A percentile compares a stretch with the other conserved stretches of the same genome.
Evolutionary conservation across 2,329 filamentous ascomycete species (phyloP).

Genomic region (Talaromyces sp.): DNA sequence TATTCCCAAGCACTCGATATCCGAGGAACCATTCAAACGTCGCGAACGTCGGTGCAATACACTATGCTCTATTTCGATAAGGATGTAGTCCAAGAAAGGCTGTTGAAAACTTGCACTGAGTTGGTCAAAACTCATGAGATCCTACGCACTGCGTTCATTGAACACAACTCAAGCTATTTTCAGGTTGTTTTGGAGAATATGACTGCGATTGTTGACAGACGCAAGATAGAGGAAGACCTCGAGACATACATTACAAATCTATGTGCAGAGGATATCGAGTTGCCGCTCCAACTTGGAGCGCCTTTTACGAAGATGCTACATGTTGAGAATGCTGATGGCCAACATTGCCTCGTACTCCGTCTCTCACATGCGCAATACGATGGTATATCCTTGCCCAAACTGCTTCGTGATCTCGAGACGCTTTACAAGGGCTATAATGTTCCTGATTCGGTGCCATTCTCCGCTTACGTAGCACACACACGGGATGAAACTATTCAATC

Average conservation of each 20-base stretch:
- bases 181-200: constrained; percentile 55
- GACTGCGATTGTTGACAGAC: constrained; percentile 28
- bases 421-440: constrained; percentile 40
- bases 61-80: constrained; percentile 38
- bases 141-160: constrained; percentile 61
- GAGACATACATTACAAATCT: not conserved
- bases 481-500: not conserved
- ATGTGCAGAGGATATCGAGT: not conserved
- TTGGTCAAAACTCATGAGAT: constrained; percentile 59
- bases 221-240: not conserved
- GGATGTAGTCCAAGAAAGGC: constrained; percentile 44
- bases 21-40: constrained; percentile 53
- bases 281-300: not conserved
- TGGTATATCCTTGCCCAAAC: constrained; percentile 58
- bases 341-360: constrained; percentile 48
- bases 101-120: constrained; percentile 41
- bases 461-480: not conserved
- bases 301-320: not conserved
- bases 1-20: constrained; percentile 59
- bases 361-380: constrained; percentile 66
- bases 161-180: constrained; percentile 46
- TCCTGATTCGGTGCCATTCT: not conserved
- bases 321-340: constrained; percentile 21
- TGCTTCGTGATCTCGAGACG: constrained; percentile 56
- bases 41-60: constrained; percentile 47